phyloP scores from a whole-genome alignment of 306 rosid species.

The Canavalia ensiformis region DNA sequence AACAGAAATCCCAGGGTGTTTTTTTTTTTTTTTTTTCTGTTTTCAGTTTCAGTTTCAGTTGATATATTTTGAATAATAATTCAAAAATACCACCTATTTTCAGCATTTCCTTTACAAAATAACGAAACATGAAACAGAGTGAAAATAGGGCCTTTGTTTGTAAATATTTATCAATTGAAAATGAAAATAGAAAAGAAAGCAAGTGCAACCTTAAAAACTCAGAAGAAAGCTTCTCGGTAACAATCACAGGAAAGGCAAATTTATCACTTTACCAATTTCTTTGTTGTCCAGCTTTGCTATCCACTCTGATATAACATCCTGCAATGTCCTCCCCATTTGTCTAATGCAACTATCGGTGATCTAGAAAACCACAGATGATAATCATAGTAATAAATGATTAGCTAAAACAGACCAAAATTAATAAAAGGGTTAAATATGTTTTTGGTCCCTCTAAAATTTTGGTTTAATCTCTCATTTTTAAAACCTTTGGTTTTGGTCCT shows the following conservation, averaged over 20 bases:
- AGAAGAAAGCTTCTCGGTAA: constrained; percentile 26
- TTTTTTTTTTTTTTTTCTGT: background rate
- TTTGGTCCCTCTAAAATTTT: no score
- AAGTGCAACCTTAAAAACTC: background rate
- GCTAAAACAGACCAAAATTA: constrained; percentile 22
- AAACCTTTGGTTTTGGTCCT: no score
- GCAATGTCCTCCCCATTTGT: constrained; percentile 88
- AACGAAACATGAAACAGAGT: background rate
- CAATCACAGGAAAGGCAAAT: constrained; percentile 21
- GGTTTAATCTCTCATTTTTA: no score
- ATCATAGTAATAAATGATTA: constrained; percentile 21
- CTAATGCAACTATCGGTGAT: constrained; percentile 79
- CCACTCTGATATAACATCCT: constrained; percentile 81
- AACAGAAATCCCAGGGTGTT: constrained; percentile 18
- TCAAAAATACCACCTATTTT: background rate
- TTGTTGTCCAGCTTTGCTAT: constrained; percentile 68
- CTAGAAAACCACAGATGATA: constrained; percentile 51
- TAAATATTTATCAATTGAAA: background rate
- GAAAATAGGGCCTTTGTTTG: background rate
- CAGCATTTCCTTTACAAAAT: constrained; percentile 8
- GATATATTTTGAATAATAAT: background rate
- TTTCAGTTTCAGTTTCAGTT: background rate
- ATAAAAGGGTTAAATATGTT: background rate
- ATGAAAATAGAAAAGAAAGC: background rate
- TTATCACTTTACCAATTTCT: constrained; percentile 67